Evolutionary conservation across 129 eudicot species (phyloP).

Genomic region (Centella asiatica): DNA sequence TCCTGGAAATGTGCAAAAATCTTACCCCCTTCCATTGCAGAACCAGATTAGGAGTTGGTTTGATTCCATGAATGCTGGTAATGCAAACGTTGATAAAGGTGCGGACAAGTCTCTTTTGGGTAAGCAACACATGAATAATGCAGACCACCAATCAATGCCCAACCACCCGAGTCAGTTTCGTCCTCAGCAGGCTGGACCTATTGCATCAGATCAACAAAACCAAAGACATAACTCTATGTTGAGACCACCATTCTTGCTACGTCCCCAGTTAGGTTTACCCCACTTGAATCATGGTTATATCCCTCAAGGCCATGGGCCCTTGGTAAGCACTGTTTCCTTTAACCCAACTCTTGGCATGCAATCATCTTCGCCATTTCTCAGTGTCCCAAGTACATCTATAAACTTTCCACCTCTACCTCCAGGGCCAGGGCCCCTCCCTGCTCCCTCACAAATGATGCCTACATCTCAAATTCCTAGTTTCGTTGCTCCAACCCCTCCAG

Average conservation of each 20-base stretch:
- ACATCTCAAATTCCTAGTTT: slow-evolving; percentile 34
- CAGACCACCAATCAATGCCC: slow-evolving; percentile 17
- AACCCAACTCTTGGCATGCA: slow-evolving; percentile 38
- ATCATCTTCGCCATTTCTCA: slow-evolving; percentile 27
- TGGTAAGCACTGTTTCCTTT: slow-evolving; percentile 10
- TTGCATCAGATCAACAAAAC: slow-evolving; percentile 15
- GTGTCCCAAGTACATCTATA: slow-evolving; percentile 21
- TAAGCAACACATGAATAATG: slow-evolving; percentile 22
- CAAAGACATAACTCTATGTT: slow-evolving; percentile 22
- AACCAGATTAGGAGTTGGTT: slow-evolving; percentile 29
- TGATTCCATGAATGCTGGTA: slow-evolving; percentile 30
- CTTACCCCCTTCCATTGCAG: slow-evolving; percentile 33
- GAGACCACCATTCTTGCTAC: slow-evolving; percentile 30
- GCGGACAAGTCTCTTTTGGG: slow-evolving; percentile 15
- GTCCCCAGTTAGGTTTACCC: slow-evolving; percentile 29
- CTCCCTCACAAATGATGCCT: slow-evolving; percentile 21
- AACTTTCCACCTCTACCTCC: slow-evolving; percentile 47
- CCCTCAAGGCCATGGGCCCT: slow-evolving; percentile 34
- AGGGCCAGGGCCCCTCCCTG: slow-evolving; percentile 39
- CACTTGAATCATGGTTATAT: slow-evolving; percentile 40
- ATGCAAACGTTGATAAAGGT: slow-evolving; percentile 25
- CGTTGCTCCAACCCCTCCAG: slow-evolving; percentile 30
- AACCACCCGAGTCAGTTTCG: slow-evolving; percentile 29
- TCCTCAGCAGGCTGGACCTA: slow-evolving; percentile 6
- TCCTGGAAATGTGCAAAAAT: slow-evolving; percentile 28